Evolutionary conservation across 1,284 basidiomycete species (phyloP).

Genomic region (Cryptococcus sp.): DNA sequence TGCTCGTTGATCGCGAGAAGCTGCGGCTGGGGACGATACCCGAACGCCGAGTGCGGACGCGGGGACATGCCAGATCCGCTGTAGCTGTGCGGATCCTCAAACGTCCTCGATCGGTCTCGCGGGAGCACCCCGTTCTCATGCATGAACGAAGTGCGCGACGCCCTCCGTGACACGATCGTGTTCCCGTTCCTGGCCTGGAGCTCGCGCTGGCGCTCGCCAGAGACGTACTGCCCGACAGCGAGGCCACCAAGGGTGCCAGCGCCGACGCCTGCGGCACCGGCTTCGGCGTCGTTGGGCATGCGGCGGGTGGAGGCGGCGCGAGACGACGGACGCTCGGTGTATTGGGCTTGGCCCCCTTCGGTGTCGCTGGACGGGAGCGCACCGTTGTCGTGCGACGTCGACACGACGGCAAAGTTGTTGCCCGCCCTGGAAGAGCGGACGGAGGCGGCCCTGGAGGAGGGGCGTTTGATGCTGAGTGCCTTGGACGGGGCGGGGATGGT

Average conservation of each 20-base stretch:
- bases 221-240: conserved; percentile 29
- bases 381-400: background rate
- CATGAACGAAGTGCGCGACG: conserved; percentile 12
- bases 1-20: conserved; percentile 25
- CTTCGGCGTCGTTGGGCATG: conserved; percentile 14
- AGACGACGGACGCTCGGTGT: conserved; percentile 3
- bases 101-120: conserved; percentile 17
- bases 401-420: background rate
- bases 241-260: conserved; percentile 16
- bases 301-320: conserved; percentile 11
- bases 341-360: conserved; percentile 1
- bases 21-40: conserved; percentile 33
- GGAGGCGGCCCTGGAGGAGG: conserved; percentile 20
- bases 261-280: conserved; percentile 8
- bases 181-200: conserved; percentile 29
- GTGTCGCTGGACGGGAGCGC: background rate
- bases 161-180: background rate
- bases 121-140: conserved; percentile 17
- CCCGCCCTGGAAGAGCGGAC: conserved; percentile 14
- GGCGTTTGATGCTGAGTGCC: conserved; percentile 11
- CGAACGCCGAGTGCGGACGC: conserved; percentile 31
- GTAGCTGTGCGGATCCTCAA: conserved; percentile 22
- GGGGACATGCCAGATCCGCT: conserved; percentile 12
- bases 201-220: conserved; percentile 33
- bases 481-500: background rate